phyloP scores from a whole-genome alignment of 2,329 filamentous ascomycete genomes.

The Macrophomina tecta region DNA sequence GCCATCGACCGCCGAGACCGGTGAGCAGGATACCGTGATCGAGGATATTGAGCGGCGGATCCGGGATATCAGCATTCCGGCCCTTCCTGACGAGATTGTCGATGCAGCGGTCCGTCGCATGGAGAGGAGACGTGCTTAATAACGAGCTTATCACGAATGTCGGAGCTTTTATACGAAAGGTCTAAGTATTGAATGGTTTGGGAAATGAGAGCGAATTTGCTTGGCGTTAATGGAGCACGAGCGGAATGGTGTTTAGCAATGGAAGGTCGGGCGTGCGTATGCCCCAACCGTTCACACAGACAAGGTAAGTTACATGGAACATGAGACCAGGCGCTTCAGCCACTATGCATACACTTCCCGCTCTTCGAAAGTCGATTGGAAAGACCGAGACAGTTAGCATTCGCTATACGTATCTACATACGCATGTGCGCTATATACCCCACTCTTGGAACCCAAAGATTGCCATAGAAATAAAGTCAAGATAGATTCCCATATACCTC shows the following conservation, averaged over 20 bases:
- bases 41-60: slow-evolving; percentile 6
- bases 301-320: neutral
- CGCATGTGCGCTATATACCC: slow-evolving; percentile 16
- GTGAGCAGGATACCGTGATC: slow-evolving; percentile 29
- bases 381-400: slow-evolving; percentile 13
- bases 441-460: neutral
- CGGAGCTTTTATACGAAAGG: neutral
- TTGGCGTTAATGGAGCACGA: neutral
- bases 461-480: neutral
- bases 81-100: slow-evolving; percentile 26
- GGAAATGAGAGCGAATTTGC: neutral
- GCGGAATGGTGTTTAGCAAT: neutral
- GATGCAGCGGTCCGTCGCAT: slow-evolving; percentile 26
- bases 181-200: neutral
- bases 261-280: neutral
- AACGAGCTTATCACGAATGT: neutral
- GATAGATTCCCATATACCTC: neutral
- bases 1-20: slow-evolving; percentile 24
- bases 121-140: slow-evolving; percentile 21
- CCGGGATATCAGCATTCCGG: slow-evolving; percentile 25
- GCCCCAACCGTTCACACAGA: neutral
- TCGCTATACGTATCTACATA: neutral
- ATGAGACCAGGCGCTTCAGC: neutral
- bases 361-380: neutral
- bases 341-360: neutral